Evolutionary conservation across 169 alveolate genomes (phyloP), one percentile per base, ranked within the genome.

Genomic region (Plasmodium adleri): DNA sequence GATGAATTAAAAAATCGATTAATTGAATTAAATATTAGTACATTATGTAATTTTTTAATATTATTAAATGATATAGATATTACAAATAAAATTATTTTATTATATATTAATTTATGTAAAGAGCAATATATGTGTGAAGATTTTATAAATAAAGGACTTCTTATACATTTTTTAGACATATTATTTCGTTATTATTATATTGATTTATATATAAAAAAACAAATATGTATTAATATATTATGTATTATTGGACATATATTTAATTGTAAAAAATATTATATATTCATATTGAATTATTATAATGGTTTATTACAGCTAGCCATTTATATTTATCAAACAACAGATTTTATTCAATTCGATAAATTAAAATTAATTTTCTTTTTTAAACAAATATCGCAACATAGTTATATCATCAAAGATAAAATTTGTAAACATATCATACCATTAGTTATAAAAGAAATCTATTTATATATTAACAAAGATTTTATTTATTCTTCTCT

Each of bases 191-290:
- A 50, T 5, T 78, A 78, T 52, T 50, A 20, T 22, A 66, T 78
- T 5, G 63, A 78, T 52, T 49, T 78, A 13, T 26, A 45, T 50
- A 15, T 56, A 64, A 78, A 66, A 70, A 78, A 78, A 22, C 78
- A 78, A 32, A 78, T 78, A 12, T 78, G 89, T 49, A 78, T 78
- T 26, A 78, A 78, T 28, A 78, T 78, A 54, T 70, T 78, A 20
- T 78, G 89, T 45, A 58, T 78, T 2, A 64, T 78, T 22, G 89
- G 89, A 0, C 89, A 78, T 13, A 45, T 78, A 12, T 52, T 68
- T 64, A 78, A 78, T 78, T 78, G 9, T 22, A 78, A 66, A 78
- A 78, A 54, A 45, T 66, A 78, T 78, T 52, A 28, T 13, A 28
- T 50, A 2, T 78, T 78, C 47, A 15, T 78, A 66, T 58, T 78